Evolutionary conservation across 2,329 filamentous ascomycete genomes (phyloP), one percentile per base, ranked within the genome.

Genomic region (Pseudogymnoascus sp.): DNA sequence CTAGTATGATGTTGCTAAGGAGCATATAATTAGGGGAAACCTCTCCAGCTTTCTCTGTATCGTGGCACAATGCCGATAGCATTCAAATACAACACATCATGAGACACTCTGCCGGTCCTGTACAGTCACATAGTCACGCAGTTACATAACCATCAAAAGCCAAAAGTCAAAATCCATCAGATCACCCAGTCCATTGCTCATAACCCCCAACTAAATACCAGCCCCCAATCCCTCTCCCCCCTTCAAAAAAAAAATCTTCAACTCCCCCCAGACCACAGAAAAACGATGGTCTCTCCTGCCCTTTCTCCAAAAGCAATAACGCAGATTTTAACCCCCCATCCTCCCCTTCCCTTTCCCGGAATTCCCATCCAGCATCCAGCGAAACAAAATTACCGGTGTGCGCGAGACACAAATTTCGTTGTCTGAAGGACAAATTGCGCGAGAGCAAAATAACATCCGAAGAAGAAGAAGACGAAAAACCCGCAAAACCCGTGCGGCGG

Each of bases 151-250:
- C 18, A 45, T 12, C 18, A 45, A 45, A 23, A 45, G 39, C 7
- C 39, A 18, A 11, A 47, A 54, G 14, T 31, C 23, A 8, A 54
- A 31, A 54, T 31, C 14, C 45, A 54, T 54, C 45, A 54, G 45
- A 54, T 54, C 45, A 54, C 45, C 23, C 45, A 54, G 45, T 54
- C 45, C 45, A 54, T 54, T 54, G 45, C 23, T 54, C 45, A 54
- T 54, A 54, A 54, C 21, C 23, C 40, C 45, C 23, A 31, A 54
- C 23, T 54, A 54, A 54, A 54, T 7, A 42, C 23, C 42, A 47
- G 18, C 42, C 45, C 23, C 45, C 21, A 12, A 14, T 26, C 42
- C 18, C 11, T 7, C n/a, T 23, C 14, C 11, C 14, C n/a, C 45
- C 14, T 10, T 7, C 10, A 51, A 51, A 51, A 51, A 29, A 29